Base-by-base conservation (phyloP, 2,329 filamentous ascomycete species). In the Alternaria rosae region DNA sequence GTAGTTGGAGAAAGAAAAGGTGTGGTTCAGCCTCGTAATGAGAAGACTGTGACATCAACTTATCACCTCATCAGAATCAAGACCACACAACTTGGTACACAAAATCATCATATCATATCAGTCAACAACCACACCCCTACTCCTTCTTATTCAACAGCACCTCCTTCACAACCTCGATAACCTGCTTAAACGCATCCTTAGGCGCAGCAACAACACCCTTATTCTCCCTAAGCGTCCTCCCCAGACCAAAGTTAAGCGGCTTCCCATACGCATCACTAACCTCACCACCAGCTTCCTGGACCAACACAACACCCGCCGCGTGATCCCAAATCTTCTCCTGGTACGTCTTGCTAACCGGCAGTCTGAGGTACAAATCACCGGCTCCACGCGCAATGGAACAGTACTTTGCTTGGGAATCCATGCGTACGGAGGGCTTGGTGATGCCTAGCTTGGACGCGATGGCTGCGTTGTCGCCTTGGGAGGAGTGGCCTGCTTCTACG, bases 271-370 rank as follows among this genome's bases (percentile, higher is more conserved):
- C 91, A 80, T 99, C 96, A 1, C 93, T 96, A 56, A 99, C 94
- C 74, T 91, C 85, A 51, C 95, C 96, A 54, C 95, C 95, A 3
- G 95, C 93, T 82, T 99, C 96, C 59, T 94, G 87, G 42, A 98
- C 95, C 69, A 99, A 94, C 61, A 99, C 82, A 74, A 97, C 94
- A 42, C 95, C 95, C 12, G 94, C 95, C 17, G 95, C 95, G 79
- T 99, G 95, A 78, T 99, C 95, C 95, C 95, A 99, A 70, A 99
- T 99, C 88, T 99, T 99, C 86, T 99, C 95, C 79, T 97, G 89
- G 82, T 99, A 99, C 56, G 91, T 90, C 71, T 90, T 91, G 78
- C 88, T 91, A 26, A 92, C 91, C 4, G 95, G 95, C 61, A 99
- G 83, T 56, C 96, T 88, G 60, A 99, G 86, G 82, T 99, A 99